Conservation (phyloP, 129 eudicot genomes). For the Lactuca sativa region DNA sequence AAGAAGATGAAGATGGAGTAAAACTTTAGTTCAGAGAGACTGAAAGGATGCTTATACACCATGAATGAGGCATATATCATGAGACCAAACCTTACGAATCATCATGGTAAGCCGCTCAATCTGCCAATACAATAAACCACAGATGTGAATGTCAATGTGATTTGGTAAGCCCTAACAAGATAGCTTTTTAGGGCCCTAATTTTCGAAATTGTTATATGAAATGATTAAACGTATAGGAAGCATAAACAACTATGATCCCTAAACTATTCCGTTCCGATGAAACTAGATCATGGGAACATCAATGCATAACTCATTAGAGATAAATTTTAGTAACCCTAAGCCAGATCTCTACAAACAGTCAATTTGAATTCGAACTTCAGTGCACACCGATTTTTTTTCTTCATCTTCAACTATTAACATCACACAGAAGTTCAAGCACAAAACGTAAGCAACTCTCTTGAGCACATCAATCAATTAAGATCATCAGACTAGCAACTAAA, state of each 20-base stretch:
- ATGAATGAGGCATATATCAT: slow-evolving; percentile 10
- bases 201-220: not conserved
- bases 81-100: slow-evolving; percentile 68
- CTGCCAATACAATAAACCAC: slow-evolving; percentile 45
- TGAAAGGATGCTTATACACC: slow-evolving; percentile 12
- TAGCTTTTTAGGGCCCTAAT: slow-evolving; percentile 10
- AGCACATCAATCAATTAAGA: slow-evolving; percentile 17
- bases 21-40: slow-evolving; percentile 19
- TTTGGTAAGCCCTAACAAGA: not conserved
- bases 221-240: not conserved
- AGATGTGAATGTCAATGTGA: slow-evolving; percentile 7
- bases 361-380: slow-evolving; percentile 1
- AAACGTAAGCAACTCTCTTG: slow-evolving; percentile 23
- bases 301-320: slow-evolving; percentile 16
- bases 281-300: slow-evolving; percentile 18
- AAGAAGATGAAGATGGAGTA: slow-evolving; percentile 4
- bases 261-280: slow-evolving; percentile 9
- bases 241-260: slow-evolving; percentile 21
- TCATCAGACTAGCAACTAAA: not conserved
- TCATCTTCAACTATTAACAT: slow-evolving; percentile 4
- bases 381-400: not conserved
- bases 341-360: slow-evolving; percentile 20
- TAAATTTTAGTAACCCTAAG: slow-evolving; percentile 25
- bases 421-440: slow-evolving; percentile 14
- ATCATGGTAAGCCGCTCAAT: slow-evolving; percentile 67